Evolutionary conservation across 768 basidiomycete species (phyloP), one percentile per base, ranked within the genome.

Genomic region (Dendrothele bispora): DNA sequence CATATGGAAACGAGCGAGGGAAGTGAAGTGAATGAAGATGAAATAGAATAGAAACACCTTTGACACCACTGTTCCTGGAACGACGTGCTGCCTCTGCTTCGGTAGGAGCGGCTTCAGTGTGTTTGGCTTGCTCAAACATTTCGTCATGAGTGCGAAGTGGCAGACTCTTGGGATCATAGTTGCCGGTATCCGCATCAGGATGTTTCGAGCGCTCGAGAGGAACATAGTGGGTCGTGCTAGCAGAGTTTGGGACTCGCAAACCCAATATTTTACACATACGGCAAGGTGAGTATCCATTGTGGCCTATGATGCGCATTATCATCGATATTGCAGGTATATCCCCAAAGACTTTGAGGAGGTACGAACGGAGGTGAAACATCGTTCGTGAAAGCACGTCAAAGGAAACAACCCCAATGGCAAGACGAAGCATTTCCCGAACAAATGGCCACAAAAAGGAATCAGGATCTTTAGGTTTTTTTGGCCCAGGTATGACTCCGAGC

Each of bases 401-500:
- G 6, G 63, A 55, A 8, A 10, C 38, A 15, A 67, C 53, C 4
- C 68, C 67, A 28, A 42, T 8, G 0, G 58, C 60, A 1, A 69
- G 58, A 5, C 44, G 18, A 2, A 53, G 34, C n/a, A 51, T 36
- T 30, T 69, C 66, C 15, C 68, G 48, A 7, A 67, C 41, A 7
- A 67, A 44, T 0, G 67, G 70, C 25, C 48, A 54, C 1, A 62
- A 48, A 35, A 70, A 70, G 0, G 69, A 71, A 29, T 60, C 57
- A 7, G 66, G 25, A 38, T 67, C 60, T 15, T 55, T 51, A 0
- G 66, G 58, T 29, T 59, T 59, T n/a, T 55, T 52, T 1, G 66
- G 70, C 0, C 70, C 63, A 4, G 66, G 70, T 28, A 71, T 66
- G 46, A 68, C 46, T 2, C 61, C 58, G 4, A 69, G 32, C 10